A percentile compares a stretch with the other conserved stretches of the same genome.
Evolutionary conservation across 2,329 filamentous ascomycete genomes (phyloP).

Genomic region (Xylariaceae sp.): DNA sequence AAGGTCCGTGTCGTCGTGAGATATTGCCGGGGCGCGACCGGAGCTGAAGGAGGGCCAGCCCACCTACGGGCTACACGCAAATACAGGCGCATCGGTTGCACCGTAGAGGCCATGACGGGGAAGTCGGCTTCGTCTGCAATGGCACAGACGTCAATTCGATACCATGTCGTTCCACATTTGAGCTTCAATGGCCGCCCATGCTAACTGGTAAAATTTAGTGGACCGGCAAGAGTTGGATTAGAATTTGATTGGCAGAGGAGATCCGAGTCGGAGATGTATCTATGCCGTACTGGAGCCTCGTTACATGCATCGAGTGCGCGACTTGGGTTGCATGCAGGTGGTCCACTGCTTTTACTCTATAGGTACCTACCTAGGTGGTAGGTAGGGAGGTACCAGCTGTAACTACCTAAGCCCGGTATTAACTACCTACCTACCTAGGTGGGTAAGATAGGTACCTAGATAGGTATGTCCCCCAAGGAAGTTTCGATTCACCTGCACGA

Average conservation of each 20-base stretch:
- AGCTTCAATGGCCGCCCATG: constrained; percentile 4
- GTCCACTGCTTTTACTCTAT: no score
- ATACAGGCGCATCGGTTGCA: constrained; percentile 37
- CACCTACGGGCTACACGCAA: constrained; percentile 32
- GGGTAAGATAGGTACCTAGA: no score
- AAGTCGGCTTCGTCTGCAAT: constrained; percentile 17
- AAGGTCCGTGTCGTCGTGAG: constrained; percentile 27
- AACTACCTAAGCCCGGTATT: no score
- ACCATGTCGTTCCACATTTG: constrained; percentile 5
- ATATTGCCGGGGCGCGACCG: constrained; percentile 19
- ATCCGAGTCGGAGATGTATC: no score
- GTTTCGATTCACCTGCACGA: not conserved
- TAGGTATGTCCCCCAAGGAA: no score
- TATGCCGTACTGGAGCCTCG: no score
- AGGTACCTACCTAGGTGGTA: no score
- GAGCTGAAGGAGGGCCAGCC: constrained; percentile 19
- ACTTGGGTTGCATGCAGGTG: no score
- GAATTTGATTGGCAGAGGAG: constrained; percentile 6
- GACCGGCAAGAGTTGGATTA: constrained; percentile 1
- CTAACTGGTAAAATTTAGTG: constrained; percentile 18
- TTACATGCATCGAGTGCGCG: no score
- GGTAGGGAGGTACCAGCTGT: no score
- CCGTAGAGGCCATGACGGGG: constrained; percentile 37
- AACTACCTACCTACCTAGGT: no score
- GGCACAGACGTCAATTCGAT: constrained; percentile 7